Evolutionary conservation across 306 rosid genomes (phyloP), one percentile per base, ranked within the genome.

Genomic region (Cucumis sativus): DNA sequence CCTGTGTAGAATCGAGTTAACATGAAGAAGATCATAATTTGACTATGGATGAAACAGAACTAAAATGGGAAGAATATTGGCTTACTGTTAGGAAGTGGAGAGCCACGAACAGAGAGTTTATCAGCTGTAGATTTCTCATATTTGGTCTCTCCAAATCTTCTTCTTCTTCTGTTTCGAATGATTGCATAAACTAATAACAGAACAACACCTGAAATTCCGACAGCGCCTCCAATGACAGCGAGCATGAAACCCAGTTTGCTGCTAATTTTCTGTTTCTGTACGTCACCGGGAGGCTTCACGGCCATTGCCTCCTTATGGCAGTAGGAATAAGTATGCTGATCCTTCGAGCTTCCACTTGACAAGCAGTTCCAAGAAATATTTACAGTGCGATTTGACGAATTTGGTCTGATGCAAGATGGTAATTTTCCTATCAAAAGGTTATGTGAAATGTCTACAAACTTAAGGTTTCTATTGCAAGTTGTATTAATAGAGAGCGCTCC

Each of bases 281-380:
- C 79, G 71, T 74, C 71, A 63, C 18, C 70, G 8, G 85, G 85
- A 47, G 96, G 96, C 79, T 86, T 87, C 64, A 86, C 91, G 1
- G 91, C 95, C 68, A 92, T 78, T 28, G 87, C 92, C 51, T 84
- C 91, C 62, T 80, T 83, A 23, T 86, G 86, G 70, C 97, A 95
- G 79, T 81, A 77, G 4, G 86, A 45, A 78, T 69, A 63, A 28
- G 90, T 83, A 74, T 85, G 79, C 75, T 95, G 98, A 73, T 76
- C 77, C 61, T 45, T 87, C 7, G 63, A 64, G 65, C 74, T 79
- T 67, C 83, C 86, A 25, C 75, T 51, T 49, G 89, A 83, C 77
- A 95, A 80, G 86, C 98, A 95, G 80, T 95, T 95, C 88, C 96
- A 79, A 2, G 89, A 84, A 79, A 82, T 88, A 16, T 82, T 56